phyloP scores from a whole-genome alignment of 2,329 filamentous ascomycete genomes.

The Cryphonectria naterciae region DNA sequence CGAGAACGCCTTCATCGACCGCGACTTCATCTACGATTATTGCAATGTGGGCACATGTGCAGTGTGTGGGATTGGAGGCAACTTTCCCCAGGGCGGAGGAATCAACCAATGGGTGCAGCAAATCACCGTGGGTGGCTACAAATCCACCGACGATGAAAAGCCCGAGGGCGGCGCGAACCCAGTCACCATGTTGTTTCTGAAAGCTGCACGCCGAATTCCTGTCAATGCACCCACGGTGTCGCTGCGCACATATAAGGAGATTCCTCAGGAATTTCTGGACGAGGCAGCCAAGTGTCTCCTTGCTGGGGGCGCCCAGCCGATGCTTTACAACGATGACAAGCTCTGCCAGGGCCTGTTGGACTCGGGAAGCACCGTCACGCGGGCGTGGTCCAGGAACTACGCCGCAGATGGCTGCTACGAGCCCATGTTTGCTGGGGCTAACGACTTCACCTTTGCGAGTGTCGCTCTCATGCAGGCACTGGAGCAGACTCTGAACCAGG shows the following conservation, averaged over 20 bases:
- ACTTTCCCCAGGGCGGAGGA: constrained; percentile 21
- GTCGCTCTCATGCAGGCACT: constrained; percentile 6
- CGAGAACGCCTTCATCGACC: constrained; percentile 24
- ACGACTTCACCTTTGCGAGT: constrained; percentile 3
- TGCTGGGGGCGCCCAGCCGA: constrained; percentile 20
- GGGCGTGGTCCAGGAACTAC: constrained; percentile 19
- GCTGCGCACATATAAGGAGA: constrained; percentile 21
- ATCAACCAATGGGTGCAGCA: constrained; percentile 28
- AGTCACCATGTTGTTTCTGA: constrained; percentile 25
- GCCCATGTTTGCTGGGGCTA: constrained; percentile 8
- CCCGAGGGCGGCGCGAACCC: constrained; percentile 19
- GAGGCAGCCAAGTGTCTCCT: constrained; percentile 24
- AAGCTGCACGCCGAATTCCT: constrained; percentile 24
- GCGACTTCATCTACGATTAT: constrained; percentile 25
- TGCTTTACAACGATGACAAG: constrained; percentile 25
- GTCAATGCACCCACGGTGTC: constrained; percentile 25
- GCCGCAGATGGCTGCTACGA: constrained; percentile 25
- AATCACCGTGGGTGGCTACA: constrained; percentile 26
- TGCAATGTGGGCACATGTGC: constrained; percentile 19
- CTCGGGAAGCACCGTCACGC: constrained; percentile 15
- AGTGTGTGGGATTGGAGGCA: constrained; percentile 17
- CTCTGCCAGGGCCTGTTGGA: constrained; percentile 18
- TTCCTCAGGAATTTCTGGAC: constrained; percentile 8
- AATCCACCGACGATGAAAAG: constrained; percentile 8
- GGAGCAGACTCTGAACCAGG: constrained; percentile 16